Conservation (phyloP, 345 rosid species). For the Physaria fendleri region DNA sequence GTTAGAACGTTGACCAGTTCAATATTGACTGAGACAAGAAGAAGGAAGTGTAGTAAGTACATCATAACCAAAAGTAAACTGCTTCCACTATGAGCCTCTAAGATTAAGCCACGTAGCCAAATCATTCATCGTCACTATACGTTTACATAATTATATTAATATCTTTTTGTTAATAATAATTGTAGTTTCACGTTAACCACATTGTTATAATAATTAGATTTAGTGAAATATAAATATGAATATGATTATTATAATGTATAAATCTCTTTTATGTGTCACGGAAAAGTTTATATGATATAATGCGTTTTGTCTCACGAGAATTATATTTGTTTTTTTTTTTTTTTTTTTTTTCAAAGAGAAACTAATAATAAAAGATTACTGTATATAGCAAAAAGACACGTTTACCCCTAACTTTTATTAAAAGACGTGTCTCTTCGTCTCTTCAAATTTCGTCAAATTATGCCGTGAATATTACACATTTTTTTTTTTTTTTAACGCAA, state of each 20-base stretch:
- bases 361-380: too few species aligned
- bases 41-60: background rate
- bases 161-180: too few species aligned
- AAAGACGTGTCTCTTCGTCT: too few species aligned
- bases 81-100: conserved; percentile 28
- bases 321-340: too few species aligned
- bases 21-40: background rate
- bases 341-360: too few species aligned
- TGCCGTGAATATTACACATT: too few species aligned
- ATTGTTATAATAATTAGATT: background rate
- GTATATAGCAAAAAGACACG: too few species aligned
- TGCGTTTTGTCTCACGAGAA: background rate
- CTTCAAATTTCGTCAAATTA: too few species aligned
- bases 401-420: too few species aligned
- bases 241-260: background rate
- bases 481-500: too few species aligned
- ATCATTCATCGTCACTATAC: background rate
- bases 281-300: background rate
- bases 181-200: conserved; percentile 1
- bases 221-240: background rate
- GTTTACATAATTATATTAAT: background rate
- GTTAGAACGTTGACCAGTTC: background rate
- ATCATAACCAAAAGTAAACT: conserved; percentile 11
- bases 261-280: background rate
- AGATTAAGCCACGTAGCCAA: conserved; percentile 20